A percentile compares a stretch with the other conserved stretches of the same genome.
These are phyloP conservation scores for Mikania micrantha DNA, from an alignment of 129 eudicot genomes.

Conservation along the genomic window DNA sequence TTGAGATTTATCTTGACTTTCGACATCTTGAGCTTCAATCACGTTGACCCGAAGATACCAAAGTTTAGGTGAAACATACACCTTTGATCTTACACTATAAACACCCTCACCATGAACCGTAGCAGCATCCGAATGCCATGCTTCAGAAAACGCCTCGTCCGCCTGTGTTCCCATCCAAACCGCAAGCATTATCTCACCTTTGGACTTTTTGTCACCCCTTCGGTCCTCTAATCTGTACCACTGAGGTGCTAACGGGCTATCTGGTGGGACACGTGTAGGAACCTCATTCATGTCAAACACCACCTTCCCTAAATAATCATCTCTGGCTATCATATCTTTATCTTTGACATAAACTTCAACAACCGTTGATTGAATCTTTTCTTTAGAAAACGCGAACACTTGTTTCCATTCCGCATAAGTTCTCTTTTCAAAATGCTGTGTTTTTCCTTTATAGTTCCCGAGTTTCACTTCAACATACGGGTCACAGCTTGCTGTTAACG, in stretches of 20 bases:
- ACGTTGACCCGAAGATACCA: slow-evolving; percentile 89
- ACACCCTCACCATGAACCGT: slow-evolving; percentile 74
- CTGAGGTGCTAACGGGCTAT: slow-evolving; percentile 87
- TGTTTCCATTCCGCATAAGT: slow-evolving; percentile 79
- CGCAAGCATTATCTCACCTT: slow-evolving; percentile 87
- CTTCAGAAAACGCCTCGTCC: slow-evolving; percentile 93
- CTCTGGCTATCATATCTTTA: slow-evolving; percentile 61
- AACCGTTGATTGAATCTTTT: slow-evolving; percentile 65
- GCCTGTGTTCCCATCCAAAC: slow-evolving; percentile 99
- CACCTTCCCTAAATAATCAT: slow-evolving; percentile 78
- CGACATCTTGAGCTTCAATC: slow-evolving; percentile 90
- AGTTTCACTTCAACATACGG: slow-evolving; percentile 92
- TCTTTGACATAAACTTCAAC: slow-evolving; percentile 76
- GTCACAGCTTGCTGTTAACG: slow-evolving; percentile 71
- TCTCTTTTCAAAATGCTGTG: slow-evolving; percentile 82
- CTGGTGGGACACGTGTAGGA: slow-evolving; percentile 83
- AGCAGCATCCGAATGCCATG: slow-evolving; percentile 95
- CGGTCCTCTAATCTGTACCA: slow-evolving; percentile 88
- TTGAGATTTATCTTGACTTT: slow-evolving; percentile 56
- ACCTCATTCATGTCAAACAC: slow-evolving; percentile 83
- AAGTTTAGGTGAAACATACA: slow-evolving; percentile 83
- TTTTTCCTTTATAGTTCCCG: slow-evolving; percentile 84
- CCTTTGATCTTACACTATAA: slow-evolving; percentile 68
- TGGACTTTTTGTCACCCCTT: slow-evolving; percentile 43
- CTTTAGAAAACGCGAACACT: slow-evolving; percentile 89